Evolutionary conservation across 768 basidiomycete genomes (phyloP), one percentile per base, ranked within the genome.

Genomic region (Leccinum longicurvipes): DNA sequence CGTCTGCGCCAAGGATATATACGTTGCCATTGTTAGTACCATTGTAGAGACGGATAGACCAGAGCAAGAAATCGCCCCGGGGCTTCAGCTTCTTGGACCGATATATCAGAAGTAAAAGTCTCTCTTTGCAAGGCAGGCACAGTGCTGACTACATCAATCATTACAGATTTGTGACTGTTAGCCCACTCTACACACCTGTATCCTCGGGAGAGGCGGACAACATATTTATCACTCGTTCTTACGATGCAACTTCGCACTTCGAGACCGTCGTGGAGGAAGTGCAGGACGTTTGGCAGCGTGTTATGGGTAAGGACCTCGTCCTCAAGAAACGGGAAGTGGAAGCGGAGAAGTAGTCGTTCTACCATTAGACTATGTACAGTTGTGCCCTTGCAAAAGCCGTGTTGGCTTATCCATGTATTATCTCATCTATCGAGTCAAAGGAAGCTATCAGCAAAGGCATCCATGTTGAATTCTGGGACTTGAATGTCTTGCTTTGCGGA

Each of bases 221-320:
- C 70, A 91, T 99, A 70, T 99, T 91, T 79, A 86, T 99, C 76
- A 99, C 97, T 53, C 89, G 89, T 53, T 97, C 94, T 15, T 99
- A 98, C 74, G 97, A 99, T 70, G 96, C 97, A 8, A 98, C 97
- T 11, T 94, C 92, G 27, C 97, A 99, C 76, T 98, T 99, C 71
- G 97, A 99, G 80, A 97, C 93, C 25, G 95, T 98, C 47, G 93
- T 96, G 24, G 93, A 98, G 50, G 96, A 99, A 57, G 97, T 99
- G 34, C 87, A 89, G 58, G 91, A 98, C 72, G 92, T 98, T 41
- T 99, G 93, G 93, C 86, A 88, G 77, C 81, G 95, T 53, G 85
- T 96, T 51, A 78, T 81, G 3, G 93, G 90, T 49, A 77, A 76
- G 48, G 84, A 87, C 49, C 80, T 96, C 51, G 89, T 87, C 53